Evolutionary conservation across 371 early-diverging fungal genomes (phyloP).

Genomic region (Synchytrium microbalum): DNA sequence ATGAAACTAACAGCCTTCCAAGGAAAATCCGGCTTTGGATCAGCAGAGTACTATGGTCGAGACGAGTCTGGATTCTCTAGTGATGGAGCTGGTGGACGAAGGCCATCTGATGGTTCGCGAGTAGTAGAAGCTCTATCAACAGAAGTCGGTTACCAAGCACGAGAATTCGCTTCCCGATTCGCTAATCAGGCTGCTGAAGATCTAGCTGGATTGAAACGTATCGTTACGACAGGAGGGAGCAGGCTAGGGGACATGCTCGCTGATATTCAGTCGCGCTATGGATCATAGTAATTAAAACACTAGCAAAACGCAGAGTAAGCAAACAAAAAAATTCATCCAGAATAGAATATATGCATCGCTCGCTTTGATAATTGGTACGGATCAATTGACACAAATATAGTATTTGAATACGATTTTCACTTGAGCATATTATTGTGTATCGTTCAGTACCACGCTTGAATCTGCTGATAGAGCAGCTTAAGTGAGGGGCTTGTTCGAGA

Average conservation of each 20-base stretch:
- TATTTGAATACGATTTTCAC: too few relatives aligned
- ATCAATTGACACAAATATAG: too few relatives aligned
- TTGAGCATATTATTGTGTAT: too few relatives aligned
- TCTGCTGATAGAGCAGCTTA: too few relatives aligned
- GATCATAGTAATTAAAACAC: too few relatives aligned
- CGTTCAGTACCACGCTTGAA: too few relatives aligned
- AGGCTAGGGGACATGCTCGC: slow-evolving; percentile 33
- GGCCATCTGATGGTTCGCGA: slow-evolving; percentile 43
- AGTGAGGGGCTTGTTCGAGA: too few relatives aligned
- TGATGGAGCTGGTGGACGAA: background rate
- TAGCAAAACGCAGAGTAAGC: too few relatives aligned
- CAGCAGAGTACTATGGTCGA: slow-evolving; percentile 73
- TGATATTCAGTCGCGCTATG: slow-evolving; percentile 38
- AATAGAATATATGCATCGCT: too few relatives aligned
- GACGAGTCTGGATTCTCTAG: slow-evolving; percentile 35
- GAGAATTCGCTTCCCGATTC: slow-evolving; percentile 58
- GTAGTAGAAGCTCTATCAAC: slow-evolving; percentile 7
- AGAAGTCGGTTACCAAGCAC: slow-evolving; percentile 31
- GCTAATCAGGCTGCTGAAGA: slow-evolving; percentile 69
- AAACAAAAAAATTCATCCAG: too few relatives aligned
- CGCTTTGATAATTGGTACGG: too few relatives aligned
- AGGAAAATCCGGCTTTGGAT: slow-evolving; percentile 67
- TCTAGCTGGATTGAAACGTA: slow-evolving; percentile 57
- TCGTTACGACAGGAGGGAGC: slow-evolving; percentile 56
- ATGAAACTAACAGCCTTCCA: slow-evolving; percentile 60